Evolutionary conservation across 1,284 basidiomycete genomes (phyloP), one percentile per base, ranked within the genome.

Genomic region (Sporisorium sorghi): DNA sequence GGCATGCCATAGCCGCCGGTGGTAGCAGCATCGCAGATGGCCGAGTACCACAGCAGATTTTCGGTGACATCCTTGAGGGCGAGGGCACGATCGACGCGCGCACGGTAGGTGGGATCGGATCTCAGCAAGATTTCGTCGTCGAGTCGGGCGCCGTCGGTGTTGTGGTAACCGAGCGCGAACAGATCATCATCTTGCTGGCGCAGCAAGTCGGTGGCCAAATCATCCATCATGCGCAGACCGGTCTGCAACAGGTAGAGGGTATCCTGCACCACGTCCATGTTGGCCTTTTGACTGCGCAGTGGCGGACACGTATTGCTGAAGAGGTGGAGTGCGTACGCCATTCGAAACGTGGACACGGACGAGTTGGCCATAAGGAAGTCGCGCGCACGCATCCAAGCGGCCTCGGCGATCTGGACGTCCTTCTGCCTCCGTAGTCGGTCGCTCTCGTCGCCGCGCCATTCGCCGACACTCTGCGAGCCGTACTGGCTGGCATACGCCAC

Each of bases 261-360:
- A 15, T 73, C 70, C 17, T 59, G 60, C 5, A 63, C 53, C n/a
- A 58, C 63, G 40, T 64, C 58, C 21, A 55, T 7, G 19, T 64
- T 47, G 21, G 57, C 48, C 8, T 58, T 42, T 17, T 21, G 14
- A 24, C 55, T 63, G 32, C 70, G 70, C 33, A 73, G 30, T 2
- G 70, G 70, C 17, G 70, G 70, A 39, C 70, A 73, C 7, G 70
- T 64, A 42, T 68, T 73, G 60, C 55, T 55, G 58, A 73, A 73
- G 21, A 73, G 60, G 28, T 73, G 70, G 15, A 67, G 44, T 0
- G 70, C 70, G 44, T 73, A 73, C 11, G 70, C 64, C 70, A 73
- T 73, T 4, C 70, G 64, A 51, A 73, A 73, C 10, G 70, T 73
- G 3, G 57, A 47, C n/a, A 68, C 60, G 30, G 70, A 62, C 19